These are phyloP conservation scores for Sporisorium sorghi DNA, from an alignment of 1,284 basidiomycete genomes.

Conservation along the genomic window DNA sequence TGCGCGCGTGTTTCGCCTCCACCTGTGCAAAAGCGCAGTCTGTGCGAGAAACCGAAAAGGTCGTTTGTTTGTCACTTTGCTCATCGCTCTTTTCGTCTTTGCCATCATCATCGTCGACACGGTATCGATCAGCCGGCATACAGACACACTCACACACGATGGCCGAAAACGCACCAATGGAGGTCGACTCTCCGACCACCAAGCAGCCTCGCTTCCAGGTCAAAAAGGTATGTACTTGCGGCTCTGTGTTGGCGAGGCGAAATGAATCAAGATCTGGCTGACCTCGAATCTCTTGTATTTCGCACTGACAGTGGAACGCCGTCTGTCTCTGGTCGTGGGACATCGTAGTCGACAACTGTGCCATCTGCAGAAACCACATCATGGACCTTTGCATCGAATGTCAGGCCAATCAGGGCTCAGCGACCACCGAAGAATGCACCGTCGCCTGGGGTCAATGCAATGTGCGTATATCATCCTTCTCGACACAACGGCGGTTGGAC, in stretches of 20 bases:
- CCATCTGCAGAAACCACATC: conserved; percentile 69
- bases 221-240: conserved; percentile 59
- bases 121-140: background rate
- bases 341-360: conserved; percentile 69
- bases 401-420: conserved; percentile 97
- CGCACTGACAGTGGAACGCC: conserved; percentile 63
- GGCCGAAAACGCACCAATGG: conserved; percentile 56
- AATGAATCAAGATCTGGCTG: background rate
- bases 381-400: conserved; percentile 83
- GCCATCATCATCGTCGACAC: conserved; percentile 11
- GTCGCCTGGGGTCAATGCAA: conserved; percentile 99
- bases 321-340: conserved; percentile 69
- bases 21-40: conserved; percentile 13
- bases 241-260: background rate
- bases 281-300: conserved; percentile 4
- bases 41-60: conserved; percentile 7
- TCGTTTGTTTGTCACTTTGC: conserved; percentile 4
- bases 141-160: conserved; percentile 8
- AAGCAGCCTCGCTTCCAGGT: conserved; percentile 67
- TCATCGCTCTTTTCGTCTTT: conserved; percentile 8
- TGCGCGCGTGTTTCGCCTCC: conserved; percentile 21
- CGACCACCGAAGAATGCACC: conserved; percentile 95
- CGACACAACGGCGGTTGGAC: no score
- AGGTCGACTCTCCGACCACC: conserved; percentile 54
- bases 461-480: conserved; percentile 73